Base-by-base conservation (phyloP, 2,329 filamentous ascomycete species). In the Tolypocladium ovalisporum region DNA sequence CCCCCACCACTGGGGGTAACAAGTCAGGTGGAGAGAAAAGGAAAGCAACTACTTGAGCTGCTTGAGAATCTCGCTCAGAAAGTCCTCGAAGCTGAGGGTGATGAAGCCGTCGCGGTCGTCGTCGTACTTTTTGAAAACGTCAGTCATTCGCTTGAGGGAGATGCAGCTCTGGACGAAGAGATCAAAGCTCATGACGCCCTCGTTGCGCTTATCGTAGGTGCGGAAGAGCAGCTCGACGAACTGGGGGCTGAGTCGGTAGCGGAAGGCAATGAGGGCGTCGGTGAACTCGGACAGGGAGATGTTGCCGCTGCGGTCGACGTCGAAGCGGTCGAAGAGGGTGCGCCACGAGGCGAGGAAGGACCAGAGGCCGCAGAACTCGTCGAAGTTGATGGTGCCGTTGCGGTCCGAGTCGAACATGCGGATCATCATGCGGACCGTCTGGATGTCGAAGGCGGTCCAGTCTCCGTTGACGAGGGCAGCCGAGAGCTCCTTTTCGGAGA, bases 341-440 rank as follows among this genome's bases (percentile, higher is more conserved):
- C 94, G 85, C 94, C 94, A 99, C 22, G 91, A 90, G 39, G 90
- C 90, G 42, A 99, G 81, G 74, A 97, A 99, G 22, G 89, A 90
- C 94, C 94, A 99, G 27, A 99, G 79, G 22, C 90, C 93, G 69
- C 92, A 95, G 73, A 99, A 99, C 73, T 97, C 94, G 62, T 94
- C 87, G 71, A 96, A 97, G 60, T 88, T 91, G 70, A 99, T 95
- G 17, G 88, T 89, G 55, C 92, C 91, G 61, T 83, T 88, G 65
- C 89, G 87, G 74, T 97, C 89, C 58, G 88, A 89, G 75, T 97
- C 93, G 75, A 99, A 99, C 94, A 99, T 97, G 69, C 92, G 88
- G 64, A 99, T 97, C 92, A 99, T 97, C 90, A 97, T 96, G 68
- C 88, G 88, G 62, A 97, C 92, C 1, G 94, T 99, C 66, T 96